Conservation (phyloP, 805 yeast genomes). For the Sugiyamaella smithiae region DNA sequence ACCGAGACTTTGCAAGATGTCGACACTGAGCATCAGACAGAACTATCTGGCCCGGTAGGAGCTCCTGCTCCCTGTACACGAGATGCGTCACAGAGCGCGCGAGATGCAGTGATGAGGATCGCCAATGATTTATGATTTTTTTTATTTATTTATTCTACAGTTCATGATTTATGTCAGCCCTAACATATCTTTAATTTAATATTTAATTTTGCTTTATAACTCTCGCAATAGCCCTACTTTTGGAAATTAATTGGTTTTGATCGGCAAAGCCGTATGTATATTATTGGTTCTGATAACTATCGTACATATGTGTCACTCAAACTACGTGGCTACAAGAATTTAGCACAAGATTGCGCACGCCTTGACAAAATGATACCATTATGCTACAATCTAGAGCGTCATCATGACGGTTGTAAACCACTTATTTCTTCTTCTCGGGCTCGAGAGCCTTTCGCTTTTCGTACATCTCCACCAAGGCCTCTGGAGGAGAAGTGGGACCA, state of each 20-base stretch:
- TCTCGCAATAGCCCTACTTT: too few species aligned
- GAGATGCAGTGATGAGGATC: not conserved
- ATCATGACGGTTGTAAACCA: not conserved
- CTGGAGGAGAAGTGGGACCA: constrained; percentile 30
- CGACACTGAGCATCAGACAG: not conserved
- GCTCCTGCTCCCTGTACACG: not conserved
- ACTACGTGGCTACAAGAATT: too few species aligned
- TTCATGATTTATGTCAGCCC: too few species aligned
- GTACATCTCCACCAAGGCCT: constrained; percentile 25
- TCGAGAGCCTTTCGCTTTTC: constrained; percentile 20
- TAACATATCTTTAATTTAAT: too few species aligned
- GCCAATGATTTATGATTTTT: not conserved
- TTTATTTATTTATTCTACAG: not conserved
- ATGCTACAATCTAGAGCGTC: not conserved
- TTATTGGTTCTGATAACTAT: too few species aligned
- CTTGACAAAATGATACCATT: too few species aligned
- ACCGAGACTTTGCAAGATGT: not conserved
- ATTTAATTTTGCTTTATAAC: too few species aligned
- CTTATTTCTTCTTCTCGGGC: constrained; percentile 11
- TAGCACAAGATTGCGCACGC: too few species aligned
- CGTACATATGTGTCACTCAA: too few species aligned
- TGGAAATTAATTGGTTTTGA: too few species aligned
- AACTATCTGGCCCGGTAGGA: not conserved
- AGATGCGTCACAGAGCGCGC: not conserved
- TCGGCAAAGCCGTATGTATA: too few species aligned